Conservation (phyloP, 441 rosid species). For the Populus trichocarpa region DNA sequence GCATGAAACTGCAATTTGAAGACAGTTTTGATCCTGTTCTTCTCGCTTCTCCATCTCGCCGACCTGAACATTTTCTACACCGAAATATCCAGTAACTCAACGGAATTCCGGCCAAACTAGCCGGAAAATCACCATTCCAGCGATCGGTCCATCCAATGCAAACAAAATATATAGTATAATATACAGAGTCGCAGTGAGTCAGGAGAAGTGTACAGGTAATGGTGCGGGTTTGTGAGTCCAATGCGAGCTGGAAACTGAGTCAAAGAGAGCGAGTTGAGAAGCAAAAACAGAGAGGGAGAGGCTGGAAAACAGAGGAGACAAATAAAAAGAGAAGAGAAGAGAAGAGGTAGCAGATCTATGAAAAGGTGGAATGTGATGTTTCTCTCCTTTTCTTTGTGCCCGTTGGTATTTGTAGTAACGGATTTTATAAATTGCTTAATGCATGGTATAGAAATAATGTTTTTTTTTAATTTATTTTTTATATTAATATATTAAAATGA, state of each 20-base stretch:
- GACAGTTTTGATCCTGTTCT: constrained; percentile 67
- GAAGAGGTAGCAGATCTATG: constrained; percentile 26
- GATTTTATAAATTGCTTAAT: too few relatives aligned
- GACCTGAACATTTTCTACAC: constrained; percentile 66
- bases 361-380: constrained; percentile 23
- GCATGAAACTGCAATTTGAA: constrained; percentile 81
- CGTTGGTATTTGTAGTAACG: too few relatives aligned
- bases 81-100: constrained; percentile 24
- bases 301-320: neutral
- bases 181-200: neutral
- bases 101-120: constrained; percentile 30
- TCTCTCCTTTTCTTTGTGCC: neutral
- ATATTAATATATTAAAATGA: too few relatives aligned
- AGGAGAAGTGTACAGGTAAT: neutral
- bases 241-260: constrained; percentile 20
- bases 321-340: neutral
- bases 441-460: too few relatives aligned
- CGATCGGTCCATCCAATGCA: constrained; percentile 29
- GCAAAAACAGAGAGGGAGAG: neutral
- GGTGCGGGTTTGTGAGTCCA: neutral
- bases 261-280: constrained; percentile 8
- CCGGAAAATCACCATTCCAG: constrained; percentile 27
- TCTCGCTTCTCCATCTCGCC: constrained; percentile 76
- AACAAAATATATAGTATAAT: neutral
- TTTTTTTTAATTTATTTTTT: too few relatives aligned